Conservation (phyloP, 331 rosid species). For the Rosa hybrid region DNA sequence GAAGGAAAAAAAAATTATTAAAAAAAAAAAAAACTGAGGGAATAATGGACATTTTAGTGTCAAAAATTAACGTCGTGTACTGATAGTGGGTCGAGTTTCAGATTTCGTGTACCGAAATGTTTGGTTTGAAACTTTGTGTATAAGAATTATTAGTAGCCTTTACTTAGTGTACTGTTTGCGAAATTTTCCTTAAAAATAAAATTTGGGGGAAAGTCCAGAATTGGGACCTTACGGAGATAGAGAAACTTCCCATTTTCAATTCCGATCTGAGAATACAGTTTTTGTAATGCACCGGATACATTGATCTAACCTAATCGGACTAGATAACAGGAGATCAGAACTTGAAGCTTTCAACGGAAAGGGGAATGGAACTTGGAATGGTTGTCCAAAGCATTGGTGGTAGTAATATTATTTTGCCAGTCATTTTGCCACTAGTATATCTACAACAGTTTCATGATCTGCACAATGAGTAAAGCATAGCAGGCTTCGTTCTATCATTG, state of each 20-base stretch:
- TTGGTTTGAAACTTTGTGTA: no score
- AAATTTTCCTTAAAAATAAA: no score
- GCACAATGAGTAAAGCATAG: background rate
- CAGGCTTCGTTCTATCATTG: background rate
- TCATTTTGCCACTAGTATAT: background rate
- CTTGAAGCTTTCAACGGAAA: background rate
- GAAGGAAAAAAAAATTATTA: no score
- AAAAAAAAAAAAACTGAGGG: no score
- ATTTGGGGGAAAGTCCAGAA: background rate
- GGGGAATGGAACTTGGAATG: background rate
- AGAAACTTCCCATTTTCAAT: background rate
- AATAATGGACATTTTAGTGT: no score
- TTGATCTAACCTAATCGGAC: background rate
- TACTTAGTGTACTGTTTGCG: no score
- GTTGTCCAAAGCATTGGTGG: background rate
- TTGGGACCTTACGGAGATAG: background rate
- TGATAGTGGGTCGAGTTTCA: no score
- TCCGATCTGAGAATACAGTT: no score
- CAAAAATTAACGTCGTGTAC: no score
- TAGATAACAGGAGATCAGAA: background rate
- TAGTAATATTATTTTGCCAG: background rate
- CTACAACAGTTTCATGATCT: background rate
- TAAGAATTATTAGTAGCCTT: no score
- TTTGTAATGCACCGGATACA: background rate
- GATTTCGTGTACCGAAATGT: no score